These are phyloP conservation scores for Geotrichum citri-aurantii DNA, from an alignment of 1,139 yeast species.

Conservation along the genomic window DNA sequence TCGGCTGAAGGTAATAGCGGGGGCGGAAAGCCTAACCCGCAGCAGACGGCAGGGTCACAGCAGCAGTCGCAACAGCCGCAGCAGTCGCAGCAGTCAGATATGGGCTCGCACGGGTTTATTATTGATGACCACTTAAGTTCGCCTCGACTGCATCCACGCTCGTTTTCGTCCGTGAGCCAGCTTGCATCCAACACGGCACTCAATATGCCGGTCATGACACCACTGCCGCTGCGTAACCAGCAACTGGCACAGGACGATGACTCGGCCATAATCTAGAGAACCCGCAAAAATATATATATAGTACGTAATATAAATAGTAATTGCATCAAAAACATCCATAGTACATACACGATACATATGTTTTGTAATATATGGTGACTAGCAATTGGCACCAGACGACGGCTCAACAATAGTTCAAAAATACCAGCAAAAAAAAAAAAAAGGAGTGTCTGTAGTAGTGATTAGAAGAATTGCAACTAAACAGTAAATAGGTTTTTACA, in stretches of 20 bases:
- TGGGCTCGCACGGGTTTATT: neutral
- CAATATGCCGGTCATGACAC: neutral
- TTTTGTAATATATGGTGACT: too few species aligned
- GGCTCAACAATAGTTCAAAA: neutral
- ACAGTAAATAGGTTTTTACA: too few species aligned
- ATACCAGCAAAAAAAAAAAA: too few species aligned
- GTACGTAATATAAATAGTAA: too few species aligned
- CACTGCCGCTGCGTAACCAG: neutral
- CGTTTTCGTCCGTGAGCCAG: slow-evolving; percentile 18
- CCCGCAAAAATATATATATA: too few species aligned
- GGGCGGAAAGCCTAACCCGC: neutral
- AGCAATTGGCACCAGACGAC: neutral
- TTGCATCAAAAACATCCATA: too few species aligned
- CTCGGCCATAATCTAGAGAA: neutral
- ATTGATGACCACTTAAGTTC: neutral
- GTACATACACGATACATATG: too few species aligned
- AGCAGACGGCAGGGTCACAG: neutral
- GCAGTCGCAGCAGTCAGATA: neutral
- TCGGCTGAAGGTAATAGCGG: neutral
- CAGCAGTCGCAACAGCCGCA: neutral
- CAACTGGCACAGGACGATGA: neutral
- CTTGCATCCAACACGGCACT: slow-evolving; percentile 19
- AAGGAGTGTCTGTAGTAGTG: too few species aligned
- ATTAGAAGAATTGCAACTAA: too few species aligned
- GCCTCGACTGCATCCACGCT: slow-evolving; percentile 18